Conservation (phyloP, 176 grass and related monocot species). For the Phyllostachys edulis region DNA sequence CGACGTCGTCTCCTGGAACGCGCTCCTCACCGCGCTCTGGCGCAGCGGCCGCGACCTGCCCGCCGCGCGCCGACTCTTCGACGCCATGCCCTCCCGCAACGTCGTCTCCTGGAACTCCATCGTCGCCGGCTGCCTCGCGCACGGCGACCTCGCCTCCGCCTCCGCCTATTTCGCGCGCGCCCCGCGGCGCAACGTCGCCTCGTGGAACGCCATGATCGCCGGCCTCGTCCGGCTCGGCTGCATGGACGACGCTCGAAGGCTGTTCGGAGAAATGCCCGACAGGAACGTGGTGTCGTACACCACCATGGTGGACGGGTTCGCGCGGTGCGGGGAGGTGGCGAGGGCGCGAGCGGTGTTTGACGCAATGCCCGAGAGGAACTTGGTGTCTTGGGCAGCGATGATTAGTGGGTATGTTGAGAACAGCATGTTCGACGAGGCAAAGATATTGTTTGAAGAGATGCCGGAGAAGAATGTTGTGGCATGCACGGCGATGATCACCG, state of each 20-base stretch:
- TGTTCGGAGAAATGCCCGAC: slow-evolving; percentile 57
- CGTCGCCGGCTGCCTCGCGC: slow-evolving; percentile 56
- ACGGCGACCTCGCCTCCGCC: slow-evolving; percentile 49
- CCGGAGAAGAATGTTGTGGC: slow-evolving; percentile 65
- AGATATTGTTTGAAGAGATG: slow-evolving; percentile 53
- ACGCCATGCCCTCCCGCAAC: slow-evolving; percentile 56
- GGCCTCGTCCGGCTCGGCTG: slow-evolving; percentile 52
- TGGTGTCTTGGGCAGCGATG: slow-evolving; percentile 70
- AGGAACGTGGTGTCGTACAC: slow-evolving; percentile 81
- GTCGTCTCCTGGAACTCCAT: slow-evolving; percentile 85
- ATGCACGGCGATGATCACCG: slow-evolving; percentile 58
- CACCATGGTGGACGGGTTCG: slow-evolving; percentile 60
- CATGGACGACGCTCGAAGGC: slow-evolving; percentile 43
- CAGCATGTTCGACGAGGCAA: slow-evolving; percentile 55
- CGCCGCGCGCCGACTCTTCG: slow-evolving; percentile 56
- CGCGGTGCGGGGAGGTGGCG: slow-evolving; percentile 41
- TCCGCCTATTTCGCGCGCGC: slow-evolving; percentile 59
- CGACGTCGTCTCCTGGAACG: slow-evolving; percentile 70
- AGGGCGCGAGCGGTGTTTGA: slow-evolving; percentile 64
- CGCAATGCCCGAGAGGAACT: slow-evolving; percentile 60
- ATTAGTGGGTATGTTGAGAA: slow-evolving; percentile 68
- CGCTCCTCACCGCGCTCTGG: slow-evolving; percentile 68
- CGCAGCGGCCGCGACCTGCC: slow-evolving; percentile 40
- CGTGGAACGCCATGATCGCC: slow-evolving; percentile 81
- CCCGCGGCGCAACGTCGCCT: slow-evolving; percentile 58